Conservation (phyloP, 306 rosid species). For the Parietaria judaica region DNA sequence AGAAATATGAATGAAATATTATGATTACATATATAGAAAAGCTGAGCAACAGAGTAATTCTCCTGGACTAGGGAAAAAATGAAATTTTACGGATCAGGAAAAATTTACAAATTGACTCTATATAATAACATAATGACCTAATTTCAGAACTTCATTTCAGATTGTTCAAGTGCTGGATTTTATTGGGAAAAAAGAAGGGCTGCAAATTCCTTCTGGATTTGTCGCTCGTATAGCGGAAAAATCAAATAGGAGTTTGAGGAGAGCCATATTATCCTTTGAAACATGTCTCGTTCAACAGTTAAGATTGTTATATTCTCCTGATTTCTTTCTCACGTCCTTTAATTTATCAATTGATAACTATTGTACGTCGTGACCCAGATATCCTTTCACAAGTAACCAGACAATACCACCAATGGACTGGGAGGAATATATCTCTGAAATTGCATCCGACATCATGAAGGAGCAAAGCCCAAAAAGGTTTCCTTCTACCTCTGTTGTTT, state of each 20-base stretch:
- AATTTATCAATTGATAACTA: neutral
- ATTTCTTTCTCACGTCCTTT: neutral
- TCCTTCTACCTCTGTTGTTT: neutral
- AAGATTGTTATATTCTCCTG: constrained; percentile 17
- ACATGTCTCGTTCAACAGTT: constrained; percentile 91
- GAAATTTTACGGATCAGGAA: too few species aligned
- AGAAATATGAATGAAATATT: too few species aligned
- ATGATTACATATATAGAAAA: too few species aligned
- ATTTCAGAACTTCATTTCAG: constrained; percentile 22
- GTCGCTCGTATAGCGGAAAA: constrained; percentile 71
- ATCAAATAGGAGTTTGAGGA: constrained; percentile 74
- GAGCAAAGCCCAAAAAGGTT: constrained; percentile 98
- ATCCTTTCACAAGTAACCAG: constrained; percentile 75
- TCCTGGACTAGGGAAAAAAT: too few species aligned
- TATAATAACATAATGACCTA: too few species aligned
- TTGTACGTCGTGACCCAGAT: constrained; percentile 33
- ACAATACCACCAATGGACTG: constrained; percentile 83
- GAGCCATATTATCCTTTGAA: constrained; percentile 81
- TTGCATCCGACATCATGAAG: constrained; percentile 89
- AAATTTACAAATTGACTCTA: too few species aligned
- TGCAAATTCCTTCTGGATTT: constrained; percentile 70
- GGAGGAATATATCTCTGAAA: constrained; percentile 88
- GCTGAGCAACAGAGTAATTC: too few species aligned
- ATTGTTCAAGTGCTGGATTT: constrained; percentile 61
- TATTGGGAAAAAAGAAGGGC: constrained; percentile 80